Evolutionary conservation across 768 basidiomycete genomes (phyloP).

Genomic region (Hygrophorus russula): DNA sequence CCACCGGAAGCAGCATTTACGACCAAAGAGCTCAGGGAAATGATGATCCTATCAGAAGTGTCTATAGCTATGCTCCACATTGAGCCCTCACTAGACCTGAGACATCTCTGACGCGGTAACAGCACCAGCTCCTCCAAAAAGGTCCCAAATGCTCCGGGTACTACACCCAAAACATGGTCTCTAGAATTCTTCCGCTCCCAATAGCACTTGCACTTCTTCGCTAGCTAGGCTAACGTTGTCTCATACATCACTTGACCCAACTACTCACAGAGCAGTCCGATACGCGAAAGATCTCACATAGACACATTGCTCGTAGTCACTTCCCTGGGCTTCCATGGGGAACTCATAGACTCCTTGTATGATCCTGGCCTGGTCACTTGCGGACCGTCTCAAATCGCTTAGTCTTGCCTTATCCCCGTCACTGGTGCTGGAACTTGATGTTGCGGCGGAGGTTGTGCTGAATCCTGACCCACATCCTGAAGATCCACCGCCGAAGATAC

Average conservation of each 20-base stretch:
- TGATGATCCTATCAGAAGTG: slow-evolving; percentile 54
- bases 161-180: slow-evolving; percentile 61
- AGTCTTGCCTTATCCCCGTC: slow-evolving; percentile 4
- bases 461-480: slow-evolving; percentile 29
- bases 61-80: slow-evolving; percentile 64
- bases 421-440: slow-evolving; percentile 5
- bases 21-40: slow-evolving; percentile 85
- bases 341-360: slow-evolving; percentile 48
- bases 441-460: slow-evolving; percentile 16
- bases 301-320: slow-evolving; percentile 75
- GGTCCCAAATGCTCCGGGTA: slow-evolving; percentile 44
- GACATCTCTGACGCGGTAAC: slow-evolving; percentile 42
- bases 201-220: slow-evolving; percentile 25
- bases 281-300: slow-evolving; percentile 38
- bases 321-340: slow-evolving; percentile 76
- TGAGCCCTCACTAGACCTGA: slow-evolving; percentile 29
- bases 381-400: slow-evolving; percentile 41
- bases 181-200: slow-evolving; percentile 75
- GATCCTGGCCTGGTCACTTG: slow-evolving; percentile 46
- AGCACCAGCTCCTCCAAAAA: slow-evolving; percentile 56
- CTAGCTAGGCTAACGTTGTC: slow-evolving; percentile 38
- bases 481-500: slow-evolving; percentile 35
- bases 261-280: slow-evolving; percentile 38
- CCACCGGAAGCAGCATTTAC: slow-evolving; percentile 87
- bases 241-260: slow-evolving; percentile 48